Base-by-base conservation (phyloP, 208 protist species). In the Jaenimonas drosophilae region DNA sequence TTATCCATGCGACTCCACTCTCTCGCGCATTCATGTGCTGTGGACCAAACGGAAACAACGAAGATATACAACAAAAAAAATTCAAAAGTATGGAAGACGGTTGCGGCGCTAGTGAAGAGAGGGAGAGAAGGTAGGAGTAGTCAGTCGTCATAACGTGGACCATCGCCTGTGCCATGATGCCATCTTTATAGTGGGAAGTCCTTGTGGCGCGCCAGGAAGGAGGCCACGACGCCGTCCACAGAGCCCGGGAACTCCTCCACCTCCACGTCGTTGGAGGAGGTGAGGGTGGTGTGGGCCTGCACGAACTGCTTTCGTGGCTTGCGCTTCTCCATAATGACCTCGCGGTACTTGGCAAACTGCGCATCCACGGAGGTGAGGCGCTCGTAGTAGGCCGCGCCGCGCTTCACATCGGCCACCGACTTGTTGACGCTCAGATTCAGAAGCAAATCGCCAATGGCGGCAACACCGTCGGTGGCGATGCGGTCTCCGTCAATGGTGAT, bases 261-360 rank as follows among this genome's bases (percentile, higher is more conserved):
- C 27, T 61, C 43, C 3, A 83, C 76, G 12, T 65, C 61, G 32
- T 60, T 62, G 26, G 54, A 38, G 12, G 24, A 36, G 37, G 11
- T 54, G 24, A 82, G 49, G 23, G 16, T 25, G 23, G 79, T 87
- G 63, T 85, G 70, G 16, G 76, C 48, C 70, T 95, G 89, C 32
- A 91, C 78, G 51, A 91, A 95, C 45, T 91, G 71, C 54, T 65
- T 78, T 37, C 89, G 83, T n/a, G 89, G 89, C 63, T 94, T 83
- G 54, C 87, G 71, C 31, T 75, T 54, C 23, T 41, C 34, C 19
- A 96, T 50, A 3, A 96, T 62, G 24, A 79, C 72, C 14, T 91
- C 61, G 46, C 89, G 83, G 34, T 89, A 70, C 27, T 51, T 12
- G 9, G 91, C 28, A 30, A 80, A 91, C 6, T 67, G 43, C 12